Base-by-base conservation (phyloP, 2,329 filamentous ascomycete species). In the Fusarium sp. region DNA sequence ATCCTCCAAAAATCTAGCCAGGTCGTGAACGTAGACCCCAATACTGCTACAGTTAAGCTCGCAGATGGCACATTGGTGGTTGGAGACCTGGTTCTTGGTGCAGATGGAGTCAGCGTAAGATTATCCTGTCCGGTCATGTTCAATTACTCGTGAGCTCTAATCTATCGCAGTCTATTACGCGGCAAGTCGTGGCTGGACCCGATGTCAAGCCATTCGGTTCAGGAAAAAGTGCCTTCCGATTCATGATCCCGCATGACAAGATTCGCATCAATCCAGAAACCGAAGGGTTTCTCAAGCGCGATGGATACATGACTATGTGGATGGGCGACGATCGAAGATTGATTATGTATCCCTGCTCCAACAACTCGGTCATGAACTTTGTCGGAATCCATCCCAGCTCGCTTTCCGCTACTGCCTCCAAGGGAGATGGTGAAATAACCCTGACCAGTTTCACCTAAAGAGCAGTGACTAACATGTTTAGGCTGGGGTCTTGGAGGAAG, bases 151-250 rank as follows among this genome's bases (percentile, higher is more conserved):
- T 2, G 0, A 3, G 2, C 0, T 13, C 3, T 70, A 3, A 70
- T 2, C 10, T 1, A 0, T 2, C 0, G 0, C 72, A 72, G 71
- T 76, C 55, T 61, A 73, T 65, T 58, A 61, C 73, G 48, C 11
- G 80, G 67, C 43, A 70, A 64, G 65, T 63, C 1, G 62, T 79
- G 0, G 70, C 59, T 3, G 75, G 70, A 8, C 55, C 71, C 4
- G 54, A 59, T 0, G 50, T 73, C 31, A 77, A 77, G 8, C 78
- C 83, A 0, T 83, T 82, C 43, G 79, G 81, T 2, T 84, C 82
- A 1, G 87, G 87, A 10, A 87, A 87, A 71, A 87, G 84, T 52
- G 86, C 87, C 1, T 90, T 88, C 70, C 78, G 88, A 8, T 89
- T 89, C 73, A 70, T 88, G 34, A 80, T 89, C 0, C 80, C 84